Conservation (phyloP, 2,329 filamentous ascomycete species). For the Phyllosticta citrichinensis region DNA sequence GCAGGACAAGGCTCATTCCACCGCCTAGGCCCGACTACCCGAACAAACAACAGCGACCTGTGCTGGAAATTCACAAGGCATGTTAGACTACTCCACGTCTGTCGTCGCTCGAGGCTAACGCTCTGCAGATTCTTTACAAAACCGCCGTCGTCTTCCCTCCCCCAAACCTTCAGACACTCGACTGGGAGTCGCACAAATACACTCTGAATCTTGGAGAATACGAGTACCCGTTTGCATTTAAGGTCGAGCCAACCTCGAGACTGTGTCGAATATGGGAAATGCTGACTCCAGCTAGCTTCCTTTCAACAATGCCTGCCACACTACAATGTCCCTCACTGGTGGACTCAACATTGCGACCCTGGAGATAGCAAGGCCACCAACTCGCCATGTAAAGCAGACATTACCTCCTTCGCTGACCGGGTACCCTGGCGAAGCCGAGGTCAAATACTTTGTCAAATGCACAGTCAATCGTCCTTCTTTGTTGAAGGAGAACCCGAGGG, state of each 20-base stretch:
- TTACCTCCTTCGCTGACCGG: slow-evolving; percentile 83
- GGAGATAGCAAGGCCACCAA: slow-evolving; percentile 36
- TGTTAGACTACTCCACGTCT: not conserved
- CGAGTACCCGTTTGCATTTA: slow-evolving; percentile 69
- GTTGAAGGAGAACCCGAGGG: slow-evolving; percentile 80
- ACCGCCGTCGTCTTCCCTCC: slow-evolving; percentile 63
- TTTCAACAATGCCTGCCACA: slow-evolving; percentile 64
- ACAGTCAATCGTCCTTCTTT: slow-evolving; percentile 82
- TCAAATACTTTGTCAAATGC: slow-evolving; percentile 91
- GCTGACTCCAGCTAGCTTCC: slow-evolving; percentile 29
- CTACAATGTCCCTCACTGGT: slow-evolving; percentile 10
- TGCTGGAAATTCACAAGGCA: slow-evolving; percentile 43
- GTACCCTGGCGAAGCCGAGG: slow-evolving; percentile 78
- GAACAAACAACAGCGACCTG: slow-evolving; percentile 30
- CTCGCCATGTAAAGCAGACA: slow-evolving; percentile 68
- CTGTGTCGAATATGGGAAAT: not conserved
- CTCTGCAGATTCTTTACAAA: slow-evolving; percentile 58
- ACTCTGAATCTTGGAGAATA: slow-evolving; percentile 60
- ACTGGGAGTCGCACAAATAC: slow-evolving; percentile 40
- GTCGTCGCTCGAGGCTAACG: not conserved
- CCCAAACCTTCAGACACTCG: slow-evolving; percentile 22
- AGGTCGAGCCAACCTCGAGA: slow-evolving; percentile 38
- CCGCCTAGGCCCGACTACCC: slow-evolving; percentile 25
- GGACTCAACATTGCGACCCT: slow-evolving; percentile 33
- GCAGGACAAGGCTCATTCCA: slow-evolving; percentile 53